A percentile compares a stretch with the other conserved stretches of the same genome.
Conservation (phyloP, 73 alveolate genomes). For the Breviolum minutum region DNA sequence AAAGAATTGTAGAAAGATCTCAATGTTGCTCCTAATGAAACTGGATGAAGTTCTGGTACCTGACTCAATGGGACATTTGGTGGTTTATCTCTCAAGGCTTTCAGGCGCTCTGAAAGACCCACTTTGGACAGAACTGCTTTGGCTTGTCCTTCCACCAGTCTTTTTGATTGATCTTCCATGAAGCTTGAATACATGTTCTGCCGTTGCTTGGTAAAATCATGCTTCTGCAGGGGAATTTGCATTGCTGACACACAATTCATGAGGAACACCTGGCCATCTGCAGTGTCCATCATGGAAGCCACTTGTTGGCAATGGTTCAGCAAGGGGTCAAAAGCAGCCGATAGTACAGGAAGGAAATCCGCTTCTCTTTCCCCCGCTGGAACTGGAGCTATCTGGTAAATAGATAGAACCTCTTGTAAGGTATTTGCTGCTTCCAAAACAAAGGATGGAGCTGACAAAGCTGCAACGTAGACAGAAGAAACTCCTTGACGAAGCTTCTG, state of each 20-base stretch:
- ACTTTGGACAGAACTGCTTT: conserved; percentile 84
- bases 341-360: conserved; percentile 71
- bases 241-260: conserved; percentile 62
- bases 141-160: conserved; percentile 81
- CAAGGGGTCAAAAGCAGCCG: conserved; percentile 90
- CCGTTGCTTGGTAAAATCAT: conserved; percentile 86
- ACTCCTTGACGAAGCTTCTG: conserved; percentile 87
- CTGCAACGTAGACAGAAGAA: conserved; percentile 78
- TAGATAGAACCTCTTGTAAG: conserved; percentile 59
- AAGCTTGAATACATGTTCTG: conserved; percentile 27
- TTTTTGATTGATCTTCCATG: conserved; percentile 33
- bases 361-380: conserved; percentile 80
- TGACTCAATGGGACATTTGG: conserved; percentile 32
- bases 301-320: conserved; percentile 86
- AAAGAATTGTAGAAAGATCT: conserved; percentile 89
- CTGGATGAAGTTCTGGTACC: conserved; percentile 85
- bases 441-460: conserved; percentile 73
- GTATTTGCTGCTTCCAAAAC: conserved; percentile 71
- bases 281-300: conserved; percentile 60
- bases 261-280: conserved; percentile 85
- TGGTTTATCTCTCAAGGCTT: conserved; percentile 50
- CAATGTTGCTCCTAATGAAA: conserved; percentile 56
- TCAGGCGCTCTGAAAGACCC: conserved; percentile 82
- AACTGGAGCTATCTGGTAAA: conserved; percentile 86
- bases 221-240: conserved; percentile 89